Conservation (phyloP, 2,329 filamentous ascomycete species). For the Fusarium verrucosum region DNA sequence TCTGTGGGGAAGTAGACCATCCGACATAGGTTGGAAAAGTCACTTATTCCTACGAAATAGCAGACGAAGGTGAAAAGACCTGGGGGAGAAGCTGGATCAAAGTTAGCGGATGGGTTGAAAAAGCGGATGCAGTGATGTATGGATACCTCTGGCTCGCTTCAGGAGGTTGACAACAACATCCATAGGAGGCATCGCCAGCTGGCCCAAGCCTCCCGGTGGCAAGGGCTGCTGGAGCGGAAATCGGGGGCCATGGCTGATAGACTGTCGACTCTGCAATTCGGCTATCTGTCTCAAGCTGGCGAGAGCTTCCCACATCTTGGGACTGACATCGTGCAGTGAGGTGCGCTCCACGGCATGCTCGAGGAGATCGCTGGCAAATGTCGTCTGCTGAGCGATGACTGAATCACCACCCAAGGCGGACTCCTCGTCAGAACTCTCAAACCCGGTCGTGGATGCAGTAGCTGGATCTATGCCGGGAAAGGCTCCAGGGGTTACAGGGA, state of each 20-base stretch:
- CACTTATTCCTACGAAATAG: slow-evolving; percentile 58
- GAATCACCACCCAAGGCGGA: slow-evolving; percentile 59
- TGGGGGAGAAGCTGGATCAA: slow-evolving; percentile 49
- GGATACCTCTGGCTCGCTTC: slow-evolving; percentile 57
- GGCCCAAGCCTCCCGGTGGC: slow-evolving; percentile 57
- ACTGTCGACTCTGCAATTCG: slow-evolving; percentile 57
- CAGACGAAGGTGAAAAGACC: slow-evolving; percentile 62
- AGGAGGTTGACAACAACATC: slow-evolving; percentile 59
- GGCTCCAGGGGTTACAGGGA: slow-evolving; percentile 39
- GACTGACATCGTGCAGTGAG: slow-evolving; percentile 56
- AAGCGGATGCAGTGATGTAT: not conserved
- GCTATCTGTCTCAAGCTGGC: slow-evolving; percentile 63
- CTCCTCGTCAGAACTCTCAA: slow-evolving; percentile 54
- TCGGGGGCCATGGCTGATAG: slow-evolving; percentile 54
- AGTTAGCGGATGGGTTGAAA: slow-evolving; percentile 3
- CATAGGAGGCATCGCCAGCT: slow-evolving; percentile 65
- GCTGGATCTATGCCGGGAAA: slow-evolving; percentile 34
- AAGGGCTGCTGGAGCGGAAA: slow-evolving; percentile 58
- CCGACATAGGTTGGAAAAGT: slow-evolving; percentile 61
- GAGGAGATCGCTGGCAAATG: slow-evolving; percentile 64
- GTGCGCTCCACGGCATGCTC: slow-evolving; percentile 62
- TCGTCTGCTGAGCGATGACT: slow-evolving; percentile 60
- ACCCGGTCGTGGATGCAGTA: slow-evolving; percentile 46
- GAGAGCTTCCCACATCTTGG: slow-evolving; percentile 63
- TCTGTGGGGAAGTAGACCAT: slow-evolving; percentile 62